Conservation (phyloP, 2,329 filamentous ascomycete genomes). For the Ophiosphaerella narmari region DNA sequence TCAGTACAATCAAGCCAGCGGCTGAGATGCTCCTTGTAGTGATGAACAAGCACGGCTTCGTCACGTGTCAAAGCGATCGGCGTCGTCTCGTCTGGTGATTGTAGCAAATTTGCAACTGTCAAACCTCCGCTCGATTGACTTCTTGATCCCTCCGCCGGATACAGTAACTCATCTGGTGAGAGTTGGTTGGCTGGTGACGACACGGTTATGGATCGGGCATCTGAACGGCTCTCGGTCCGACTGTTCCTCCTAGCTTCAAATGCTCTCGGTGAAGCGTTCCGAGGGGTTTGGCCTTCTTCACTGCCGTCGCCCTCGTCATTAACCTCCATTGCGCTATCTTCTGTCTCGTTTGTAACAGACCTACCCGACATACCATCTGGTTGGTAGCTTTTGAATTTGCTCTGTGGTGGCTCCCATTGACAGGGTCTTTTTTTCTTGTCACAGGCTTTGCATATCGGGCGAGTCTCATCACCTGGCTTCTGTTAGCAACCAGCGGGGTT, state of each 20-base stretch:
- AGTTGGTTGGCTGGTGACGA: constrained; percentile 17
- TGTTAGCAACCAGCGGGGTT: constrained; percentile 5
- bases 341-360: constrained; percentile 6
- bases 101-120: constrained; percentile 15
- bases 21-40: constrained; percentile 37
- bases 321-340: constrained; percentile 16
- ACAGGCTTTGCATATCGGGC: constrained; percentile 37
- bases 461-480: constrained; percentile 32
- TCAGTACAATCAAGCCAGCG: constrained; percentile 41
- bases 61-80: constrained; percentile 20
- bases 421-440: constrained; percentile 38
- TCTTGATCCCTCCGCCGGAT: constrained; percentile 4
- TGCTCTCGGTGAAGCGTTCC: constrained; percentile 21
- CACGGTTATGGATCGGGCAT: constrained; percentile 11
- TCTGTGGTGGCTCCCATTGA: constrained; percentile 35
- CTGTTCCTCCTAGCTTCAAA: constrained; percentile 10
- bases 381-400: constrained; percentile 33
- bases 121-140: constrained; percentile 7
- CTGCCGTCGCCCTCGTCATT: constrained; percentile 5
- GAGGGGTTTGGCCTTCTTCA: constrained; percentile 15
- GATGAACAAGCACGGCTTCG: constrained; percentile 34
- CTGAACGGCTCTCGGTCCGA: constrained; percentile 13
- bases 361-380: constrained; percentile 24
- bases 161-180: constrained; percentile 17
- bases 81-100: constrained; percentile 6